Evolutionary conservation across 768 basidiomycete species (phyloP).

Genomic region (Suillus occidentalis): DNA sequence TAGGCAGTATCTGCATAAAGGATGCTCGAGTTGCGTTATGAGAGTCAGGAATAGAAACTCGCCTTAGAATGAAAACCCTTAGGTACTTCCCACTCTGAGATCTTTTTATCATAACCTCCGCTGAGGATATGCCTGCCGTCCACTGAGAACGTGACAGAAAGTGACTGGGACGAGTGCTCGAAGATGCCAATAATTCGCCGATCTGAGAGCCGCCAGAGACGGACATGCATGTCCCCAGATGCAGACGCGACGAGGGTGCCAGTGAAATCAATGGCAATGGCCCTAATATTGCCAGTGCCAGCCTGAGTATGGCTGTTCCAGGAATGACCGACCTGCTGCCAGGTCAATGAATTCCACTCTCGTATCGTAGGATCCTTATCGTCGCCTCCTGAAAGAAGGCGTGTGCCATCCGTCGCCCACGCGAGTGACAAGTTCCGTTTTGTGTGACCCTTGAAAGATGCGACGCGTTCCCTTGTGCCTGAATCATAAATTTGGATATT

Average conservation of each 20-base stretch:
- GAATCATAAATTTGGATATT: not conserved
- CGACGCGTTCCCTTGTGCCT: not conserved
- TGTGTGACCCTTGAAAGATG: not conserved
- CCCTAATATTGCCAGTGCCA: too few species aligned
- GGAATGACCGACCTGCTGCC: not conserved
- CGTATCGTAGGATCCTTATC: not conserved
- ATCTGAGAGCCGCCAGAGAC: not conserved
- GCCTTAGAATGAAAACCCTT: not conserved
- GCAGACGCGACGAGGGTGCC: not conserved
- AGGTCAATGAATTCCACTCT: not conserved
- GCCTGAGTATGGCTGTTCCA: too few species aligned
- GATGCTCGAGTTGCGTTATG: not conserved
- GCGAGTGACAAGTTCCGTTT: too few species aligned
- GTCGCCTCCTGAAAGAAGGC: not conserved
- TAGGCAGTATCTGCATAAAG: not conserved
- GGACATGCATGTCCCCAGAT: not conserved
- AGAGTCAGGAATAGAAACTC: not conserved
- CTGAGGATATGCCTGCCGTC: not conserved
- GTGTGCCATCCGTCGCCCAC: not conserved
- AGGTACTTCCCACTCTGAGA: not conserved
- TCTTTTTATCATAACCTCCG: not conserved
- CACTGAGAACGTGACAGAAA: not conserved
- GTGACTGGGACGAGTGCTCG: fast-evolving
- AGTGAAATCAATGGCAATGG: too few species aligned
- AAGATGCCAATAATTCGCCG: not conserved